Conservation (phyloP, 371 early-diverging fungal species). For the Mucor mucedo region DNA sequence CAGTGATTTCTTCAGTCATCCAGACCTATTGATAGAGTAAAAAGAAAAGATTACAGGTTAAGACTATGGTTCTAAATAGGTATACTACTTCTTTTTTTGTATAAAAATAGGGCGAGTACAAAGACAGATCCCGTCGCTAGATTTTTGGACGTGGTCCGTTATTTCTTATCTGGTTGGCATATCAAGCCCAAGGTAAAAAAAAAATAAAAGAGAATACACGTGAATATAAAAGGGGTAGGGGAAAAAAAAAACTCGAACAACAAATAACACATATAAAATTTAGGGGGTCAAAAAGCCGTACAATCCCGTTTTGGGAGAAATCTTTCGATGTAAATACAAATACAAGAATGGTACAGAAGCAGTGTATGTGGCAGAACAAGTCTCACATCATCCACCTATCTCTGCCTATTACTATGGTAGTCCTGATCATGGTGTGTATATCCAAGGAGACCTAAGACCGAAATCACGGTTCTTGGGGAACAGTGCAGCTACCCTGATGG, state of each 20-base stretch:
- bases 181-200: conserved; percentile 84
- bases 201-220: background rate
- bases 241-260: too few relatives aligned
- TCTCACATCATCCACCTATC: conserved; percentile 95
- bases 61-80: too few relatives aligned
- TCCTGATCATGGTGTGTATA: conserved; percentile 80
- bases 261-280: too few relatives aligned
- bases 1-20: conserved; percentile 94
- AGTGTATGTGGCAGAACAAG: conserved; percentile 90
- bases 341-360: conserved; percentile 74
- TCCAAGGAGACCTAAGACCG: conserved; percentile 85
- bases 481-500: conserved; percentile 89
- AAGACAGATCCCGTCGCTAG: conserved; percentile 76
- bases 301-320: conserved; percentile 93
- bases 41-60: too few relatives aligned
- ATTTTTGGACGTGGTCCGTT: conserved; percentile 83
- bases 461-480: conserved; percentile 91
- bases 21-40: conserved; percentile 84
- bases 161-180: conserved; percentile 94
- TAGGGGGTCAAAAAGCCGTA: conserved; percentile 33
- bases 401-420: conserved; percentile 85
- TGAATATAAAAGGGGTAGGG: background rate
- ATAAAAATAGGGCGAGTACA: conserved; percentile 59
- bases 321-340: conserved; percentile 80
- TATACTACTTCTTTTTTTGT: background rate